Conservation (phyloP, 1,139 yeast species). For the Lodderomyces theae region DNA sequence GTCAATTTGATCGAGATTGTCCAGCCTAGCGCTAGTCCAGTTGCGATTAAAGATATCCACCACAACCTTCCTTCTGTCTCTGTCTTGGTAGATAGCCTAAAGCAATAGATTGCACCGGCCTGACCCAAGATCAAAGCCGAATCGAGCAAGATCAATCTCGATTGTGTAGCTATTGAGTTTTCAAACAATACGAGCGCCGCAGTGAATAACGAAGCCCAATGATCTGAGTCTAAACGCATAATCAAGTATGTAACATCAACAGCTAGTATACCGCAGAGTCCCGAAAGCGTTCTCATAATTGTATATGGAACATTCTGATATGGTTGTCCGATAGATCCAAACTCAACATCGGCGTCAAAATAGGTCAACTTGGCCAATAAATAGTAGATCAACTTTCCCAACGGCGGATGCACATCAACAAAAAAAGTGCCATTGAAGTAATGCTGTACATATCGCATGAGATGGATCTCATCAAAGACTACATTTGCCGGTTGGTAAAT, state of each 20-base stretch:
- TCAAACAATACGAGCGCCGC: constrained; percentile 49
- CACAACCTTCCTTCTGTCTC: constrained; percentile 40
- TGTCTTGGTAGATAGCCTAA: constrained; percentile 25
- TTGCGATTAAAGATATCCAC: constrained; percentile 37
- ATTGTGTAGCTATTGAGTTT: constrained; percentile 50
- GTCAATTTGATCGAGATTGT: constrained; percentile 50
- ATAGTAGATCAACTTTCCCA: constrained; percentile 49
- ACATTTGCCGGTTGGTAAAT: constrained; percentile 72
- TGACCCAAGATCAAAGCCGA: constrained; percentile 48
- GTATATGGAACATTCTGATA: constrained; percentile 34
- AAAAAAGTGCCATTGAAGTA: constrained; percentile 63
- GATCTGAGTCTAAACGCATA: constrained; percentile 45
- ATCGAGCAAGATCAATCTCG: constrained; percentile 51
- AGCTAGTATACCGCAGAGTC: constrained; percentile 41
- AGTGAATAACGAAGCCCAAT: constrained; percentile 43
- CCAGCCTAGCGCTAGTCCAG: constrained; percentile 55
- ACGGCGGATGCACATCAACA: constrained; percentile 63
- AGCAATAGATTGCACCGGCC: constrained; percentile 40
- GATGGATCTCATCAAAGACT: constrained; percentile 89
- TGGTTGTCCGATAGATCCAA: constrained; percentile 30
- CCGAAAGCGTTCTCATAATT: constrained; percentile 33
- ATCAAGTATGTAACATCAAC: constrained; percentile 48
- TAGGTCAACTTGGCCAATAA: constrained; percentile 37
- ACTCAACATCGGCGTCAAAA: constrained; percentile 37
- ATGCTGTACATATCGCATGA: constrained; percentile 36